Evolutionary conservation across 306 rosid genomes (phyloP).

Genomic region (Rosa persica): DNA sequence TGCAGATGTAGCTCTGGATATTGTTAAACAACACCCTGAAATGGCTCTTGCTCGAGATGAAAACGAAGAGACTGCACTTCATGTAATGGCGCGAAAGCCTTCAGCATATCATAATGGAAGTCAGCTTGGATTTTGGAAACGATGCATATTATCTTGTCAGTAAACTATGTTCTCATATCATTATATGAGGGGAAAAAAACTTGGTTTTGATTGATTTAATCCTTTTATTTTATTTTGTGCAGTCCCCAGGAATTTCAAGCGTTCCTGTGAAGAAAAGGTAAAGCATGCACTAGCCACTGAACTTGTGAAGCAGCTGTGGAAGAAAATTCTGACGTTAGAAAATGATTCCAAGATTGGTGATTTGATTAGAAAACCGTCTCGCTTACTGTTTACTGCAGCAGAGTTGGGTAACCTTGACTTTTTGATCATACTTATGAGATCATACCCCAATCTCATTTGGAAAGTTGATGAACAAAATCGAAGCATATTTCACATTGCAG

Average conservation of each 20-base stretch:
- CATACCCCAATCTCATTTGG: slow-evolving; percentile 8
- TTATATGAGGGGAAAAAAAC: neutral
- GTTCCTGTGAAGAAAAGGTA: neutral
- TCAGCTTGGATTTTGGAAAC: neutral
- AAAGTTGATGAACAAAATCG: neutral
- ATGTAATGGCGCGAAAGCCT: slow-evolving; percentile 7
- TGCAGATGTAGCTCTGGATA: neutral
- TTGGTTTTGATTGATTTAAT: neutral
- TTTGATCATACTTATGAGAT: neutral
- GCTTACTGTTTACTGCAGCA: neutral
- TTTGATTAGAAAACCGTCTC: neutral
- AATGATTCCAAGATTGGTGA: neutral
- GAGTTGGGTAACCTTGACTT: neutral
- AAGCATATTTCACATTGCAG: slow-evolving; percentile 12
- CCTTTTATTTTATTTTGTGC: neutral
- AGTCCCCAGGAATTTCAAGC: neutral
- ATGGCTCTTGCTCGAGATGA: neutral
- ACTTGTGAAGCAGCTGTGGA: slow-evolving; percentile 9
- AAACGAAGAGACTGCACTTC: neutral
- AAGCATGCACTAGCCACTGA: neutral
- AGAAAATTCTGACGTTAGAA: neutral
- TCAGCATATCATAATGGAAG: neutral
- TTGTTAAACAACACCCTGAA: neutral
- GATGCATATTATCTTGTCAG: neutral
- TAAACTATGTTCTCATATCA: neutral